Conservation (phyloP, 1,284 basidiomycete species). For the Earliella scabrosa region DNA sequence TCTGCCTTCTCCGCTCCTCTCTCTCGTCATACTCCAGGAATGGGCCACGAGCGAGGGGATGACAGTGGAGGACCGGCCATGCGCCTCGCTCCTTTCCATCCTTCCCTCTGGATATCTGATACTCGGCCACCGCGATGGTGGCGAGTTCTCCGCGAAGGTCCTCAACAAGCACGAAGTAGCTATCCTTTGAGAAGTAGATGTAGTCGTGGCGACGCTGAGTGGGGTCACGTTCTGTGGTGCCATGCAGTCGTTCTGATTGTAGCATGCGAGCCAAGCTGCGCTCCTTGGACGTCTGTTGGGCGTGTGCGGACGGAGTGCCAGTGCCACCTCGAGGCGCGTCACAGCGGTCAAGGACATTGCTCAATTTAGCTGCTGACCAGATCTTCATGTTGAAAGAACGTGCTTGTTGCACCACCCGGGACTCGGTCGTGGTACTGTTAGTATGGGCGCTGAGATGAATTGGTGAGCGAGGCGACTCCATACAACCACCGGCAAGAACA, state of each 20-base stretch:
- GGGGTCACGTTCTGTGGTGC: conserved; percentile 91
- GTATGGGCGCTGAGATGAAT: neutral
- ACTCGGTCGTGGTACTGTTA: conserved; percentile 32
- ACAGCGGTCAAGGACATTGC: conserved; percentile 74
- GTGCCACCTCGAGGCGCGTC: conserved; percentile 40
- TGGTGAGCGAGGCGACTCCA: neutral
- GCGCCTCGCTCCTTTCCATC: conserved; percentile 55
- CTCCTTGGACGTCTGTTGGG: conserved; percentile 29
- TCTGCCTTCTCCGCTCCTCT: conserved; percentile 70
- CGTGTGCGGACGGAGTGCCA: conserved; percentile 30
- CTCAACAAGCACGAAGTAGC: conserved; percentile 88
- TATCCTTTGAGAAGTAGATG: conserved; percentile 84
- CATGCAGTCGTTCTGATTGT: conserved; percentile 87
- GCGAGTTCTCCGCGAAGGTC: conserved; percentile 84
- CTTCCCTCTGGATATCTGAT: conserved; percentile 53
- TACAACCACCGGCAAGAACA: conserved; percentile 26
- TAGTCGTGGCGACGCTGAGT: conserved; percentile 87
- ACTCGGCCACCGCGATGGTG: conserved; percentile 72
- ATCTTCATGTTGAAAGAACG: conserved; percentile 84
- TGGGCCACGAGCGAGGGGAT: conserved; percentile 70
- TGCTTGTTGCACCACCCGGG: conserved; percentile 81
- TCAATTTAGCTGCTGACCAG: conserved; percentile 79
- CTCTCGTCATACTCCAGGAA: conserved; percentile 75
- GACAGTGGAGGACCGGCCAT: conserved; percentile 77
- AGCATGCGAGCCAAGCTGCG: conserved; percentile 70